Conservation (phyloP, 78 protist species). For the Trichosphaerium sp. region DNA sequence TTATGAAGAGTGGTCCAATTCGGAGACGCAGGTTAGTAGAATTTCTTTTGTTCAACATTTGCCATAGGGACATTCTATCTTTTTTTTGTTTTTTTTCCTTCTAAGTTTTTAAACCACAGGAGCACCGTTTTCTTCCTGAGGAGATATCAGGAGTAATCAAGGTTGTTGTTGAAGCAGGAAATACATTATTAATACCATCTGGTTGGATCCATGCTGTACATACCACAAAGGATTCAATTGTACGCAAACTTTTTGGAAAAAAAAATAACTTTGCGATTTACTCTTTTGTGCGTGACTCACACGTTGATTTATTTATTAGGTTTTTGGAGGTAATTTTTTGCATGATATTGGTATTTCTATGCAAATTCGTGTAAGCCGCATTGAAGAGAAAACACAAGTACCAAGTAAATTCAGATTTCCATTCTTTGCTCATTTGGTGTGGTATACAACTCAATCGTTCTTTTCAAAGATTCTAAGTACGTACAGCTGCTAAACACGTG, state of each 20-base stretch:
- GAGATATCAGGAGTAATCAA: too few species aligned
- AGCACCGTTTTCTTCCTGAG: too few species aligned
- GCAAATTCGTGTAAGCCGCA: not conserved
- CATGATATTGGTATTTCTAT: not conserved
- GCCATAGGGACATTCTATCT: too few species aligned
- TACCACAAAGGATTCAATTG: constrained; percentile 5
- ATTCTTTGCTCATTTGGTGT: not conserved
- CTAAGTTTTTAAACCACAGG: too few species aligned
- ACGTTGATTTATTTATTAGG: too few species aligned
- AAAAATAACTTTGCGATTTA: too few species aligned
- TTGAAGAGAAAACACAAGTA: not conserved
- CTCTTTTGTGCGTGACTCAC: too few species aligned
- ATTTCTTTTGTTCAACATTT: not conserved
- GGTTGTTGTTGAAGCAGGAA: constrained; percentile 1
- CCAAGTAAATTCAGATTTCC: constrained; percentile 1
- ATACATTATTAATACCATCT: constrained; percentile 7
- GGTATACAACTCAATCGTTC: too few species aligned
- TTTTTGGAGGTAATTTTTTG: constrained; percentile 24
- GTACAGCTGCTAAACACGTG: too few species aligned
- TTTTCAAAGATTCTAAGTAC: too few species aligned
- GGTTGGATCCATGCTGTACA: constrained; percentile 20
- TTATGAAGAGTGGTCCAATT: constrained; percentile 1
- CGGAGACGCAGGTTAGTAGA: not conserved
- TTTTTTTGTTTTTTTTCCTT: too few species aligned
- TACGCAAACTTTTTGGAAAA: too few species aligned